Percentiles rank a stretch among this genome's conserved stretches.
Conservation (phyloP, 176 grass and related monocot species). For the Secale cereale region DNA sequence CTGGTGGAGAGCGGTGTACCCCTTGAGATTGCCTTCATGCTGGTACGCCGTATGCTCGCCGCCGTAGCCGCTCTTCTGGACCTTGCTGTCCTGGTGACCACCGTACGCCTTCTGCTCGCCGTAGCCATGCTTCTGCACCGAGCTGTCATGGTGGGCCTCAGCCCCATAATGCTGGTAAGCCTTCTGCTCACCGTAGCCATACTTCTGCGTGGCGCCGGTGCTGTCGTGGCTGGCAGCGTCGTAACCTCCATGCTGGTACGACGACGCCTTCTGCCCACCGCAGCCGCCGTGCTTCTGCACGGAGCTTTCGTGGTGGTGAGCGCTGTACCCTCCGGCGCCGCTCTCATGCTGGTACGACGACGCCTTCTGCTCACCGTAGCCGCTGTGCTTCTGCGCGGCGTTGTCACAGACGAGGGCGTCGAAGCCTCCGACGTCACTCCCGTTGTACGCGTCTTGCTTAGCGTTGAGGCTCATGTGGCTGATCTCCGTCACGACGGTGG, state of each 20-base stretch:
- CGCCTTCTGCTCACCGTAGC: neutral
- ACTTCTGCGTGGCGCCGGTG: neutral
- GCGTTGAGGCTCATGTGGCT: constrained; percentile 29
- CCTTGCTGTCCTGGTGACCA: neutral
- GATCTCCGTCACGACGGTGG: constrained; percentile 36
- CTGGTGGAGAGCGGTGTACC: no score
- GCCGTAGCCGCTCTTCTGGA: neutral
- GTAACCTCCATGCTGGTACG: constrained; percentile 7
- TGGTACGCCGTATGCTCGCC: neutral
- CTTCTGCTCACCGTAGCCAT: neutral
- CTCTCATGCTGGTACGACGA: neutral
- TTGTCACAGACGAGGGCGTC: neutral
- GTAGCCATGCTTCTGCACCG: neutral
- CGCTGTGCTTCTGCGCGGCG: neutral
- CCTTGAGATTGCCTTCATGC: no score
- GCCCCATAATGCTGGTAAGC: neutral
- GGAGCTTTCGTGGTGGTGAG: neutral
- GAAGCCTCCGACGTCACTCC: neutral
- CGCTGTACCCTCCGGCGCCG: neutral
- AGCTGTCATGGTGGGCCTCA: neutral
- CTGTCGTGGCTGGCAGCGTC: neutral
- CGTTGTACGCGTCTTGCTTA: neutral
- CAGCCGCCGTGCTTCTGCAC: neutral
- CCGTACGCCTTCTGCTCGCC: neutral
- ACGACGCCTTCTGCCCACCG: neutral